These are phyloP conservation scores for Cutaneotrichosporon spelunceum DNA, from an alignment of 1,284 basidiomycete species.

Conservation along the genomic window DNA sequence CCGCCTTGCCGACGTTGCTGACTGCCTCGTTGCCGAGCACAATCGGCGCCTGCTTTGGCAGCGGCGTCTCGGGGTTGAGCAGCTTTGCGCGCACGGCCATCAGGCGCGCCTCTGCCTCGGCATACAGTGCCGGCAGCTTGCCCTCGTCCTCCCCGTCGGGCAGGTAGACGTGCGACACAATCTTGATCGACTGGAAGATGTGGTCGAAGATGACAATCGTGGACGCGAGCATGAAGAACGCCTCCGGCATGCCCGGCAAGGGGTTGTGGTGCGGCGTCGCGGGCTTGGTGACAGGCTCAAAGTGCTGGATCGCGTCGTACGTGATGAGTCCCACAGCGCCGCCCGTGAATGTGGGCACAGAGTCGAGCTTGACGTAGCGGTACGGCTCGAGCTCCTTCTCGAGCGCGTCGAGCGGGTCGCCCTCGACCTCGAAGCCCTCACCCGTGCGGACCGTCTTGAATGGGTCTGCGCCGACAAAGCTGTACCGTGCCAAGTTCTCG, in stretches of 20 bases:
- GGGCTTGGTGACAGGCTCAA: constrained; percentile 81
- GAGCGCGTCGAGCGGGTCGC: constrained; percentile 81
- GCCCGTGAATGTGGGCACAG: constrained; percentile 88
- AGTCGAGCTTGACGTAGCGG: constrained; percentile 84
- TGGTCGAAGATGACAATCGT: constrained; percentile 96
- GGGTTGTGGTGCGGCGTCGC: constrained; percentile 65
- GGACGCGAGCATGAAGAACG: constrained; percentile 94
- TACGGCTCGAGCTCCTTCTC: constrained; percentile 84
- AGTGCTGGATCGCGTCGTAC: constrained; percentile 94
- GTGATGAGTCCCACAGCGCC: constrained; percentile 97
- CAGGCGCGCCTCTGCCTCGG: constrained; percentile 74
- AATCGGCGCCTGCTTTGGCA: constrained; percentile 57
- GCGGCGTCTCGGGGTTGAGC: constrained; percentile 58
- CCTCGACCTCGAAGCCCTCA: constrained; percentile 71
- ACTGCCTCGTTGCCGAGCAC: constrained; percentile 62
- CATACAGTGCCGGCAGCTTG: constrained; percentile 74
- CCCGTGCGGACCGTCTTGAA: constrained; percentile 89
- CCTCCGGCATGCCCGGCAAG: constrained; percentile 81
- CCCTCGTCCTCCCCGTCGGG: constrained; percentile 55
- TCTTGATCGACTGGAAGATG: constrained; percentile 88
- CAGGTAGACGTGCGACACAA: constrained; percentile 91
- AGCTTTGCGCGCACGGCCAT: constrained; percentile 68
- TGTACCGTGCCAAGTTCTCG: constrained; percentile 88
- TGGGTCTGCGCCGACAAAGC: constrained; percentile 96
- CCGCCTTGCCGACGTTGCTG: constrained; percentile 89